Evolutionary conservation across 371 early-diverging fungal genomes (phyloP).

Genomic region (Massospora cicadina): DNA sequence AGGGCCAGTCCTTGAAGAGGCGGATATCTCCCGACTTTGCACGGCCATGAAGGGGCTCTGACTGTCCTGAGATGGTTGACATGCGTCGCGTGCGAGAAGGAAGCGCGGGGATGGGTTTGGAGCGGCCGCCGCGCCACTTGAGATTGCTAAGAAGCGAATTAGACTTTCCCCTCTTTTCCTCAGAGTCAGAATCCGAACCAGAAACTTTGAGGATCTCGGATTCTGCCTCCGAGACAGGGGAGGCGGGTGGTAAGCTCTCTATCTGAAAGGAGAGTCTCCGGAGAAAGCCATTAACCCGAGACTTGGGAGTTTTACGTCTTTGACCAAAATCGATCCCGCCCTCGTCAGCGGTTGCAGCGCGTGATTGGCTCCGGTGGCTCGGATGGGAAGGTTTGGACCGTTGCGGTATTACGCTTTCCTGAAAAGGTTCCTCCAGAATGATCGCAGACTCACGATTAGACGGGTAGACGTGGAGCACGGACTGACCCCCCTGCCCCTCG

Average conservation of each 20-base stretch:
- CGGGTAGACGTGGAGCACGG: neutral
- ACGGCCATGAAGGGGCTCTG: neutral
- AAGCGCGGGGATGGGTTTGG: neutral
- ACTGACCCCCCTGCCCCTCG: neutral
- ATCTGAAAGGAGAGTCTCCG: too few species aligned
- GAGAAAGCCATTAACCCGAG: too few species aligned
- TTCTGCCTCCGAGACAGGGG: neutral
- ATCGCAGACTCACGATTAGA: neutral
- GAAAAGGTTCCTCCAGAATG: neutral
- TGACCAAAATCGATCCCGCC: too few species aligned
- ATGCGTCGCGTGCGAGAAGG: neutral
- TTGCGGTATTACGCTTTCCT: neutral
- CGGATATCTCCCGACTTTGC: constrained; percentile 3
- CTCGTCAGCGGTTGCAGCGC: neutral
- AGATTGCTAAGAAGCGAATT: neutral
- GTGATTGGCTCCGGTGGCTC: neutral
- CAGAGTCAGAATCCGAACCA: neutral
- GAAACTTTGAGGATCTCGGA: neutral
- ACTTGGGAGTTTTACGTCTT: too few species aligned
- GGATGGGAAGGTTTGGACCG: neutral
- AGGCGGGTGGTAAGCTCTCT: too few species aligned
- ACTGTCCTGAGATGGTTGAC: neutral
- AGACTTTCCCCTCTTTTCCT: neutral
- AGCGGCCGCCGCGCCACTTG: neutral
- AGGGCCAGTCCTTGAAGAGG: constrained; percentile 7